Base-by-base conservation (phyloP, 2,329 filamentous ascomycete genomes). In the Microdochium paspali region DNA sequence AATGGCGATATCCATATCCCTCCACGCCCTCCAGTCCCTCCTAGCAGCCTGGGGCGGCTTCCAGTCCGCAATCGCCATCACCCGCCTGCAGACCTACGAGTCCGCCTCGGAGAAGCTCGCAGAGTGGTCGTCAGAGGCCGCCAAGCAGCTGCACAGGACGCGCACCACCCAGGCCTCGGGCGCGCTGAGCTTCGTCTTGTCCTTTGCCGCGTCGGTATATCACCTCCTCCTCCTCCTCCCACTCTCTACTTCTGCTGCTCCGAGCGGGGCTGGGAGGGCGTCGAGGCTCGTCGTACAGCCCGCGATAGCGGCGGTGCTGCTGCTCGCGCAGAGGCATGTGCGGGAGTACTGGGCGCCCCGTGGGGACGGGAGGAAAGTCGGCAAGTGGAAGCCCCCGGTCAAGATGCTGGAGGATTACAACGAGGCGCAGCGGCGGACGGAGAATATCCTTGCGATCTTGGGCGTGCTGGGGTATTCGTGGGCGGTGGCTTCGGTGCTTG, bases 51-150 rank as follows among this genome's bases (percentile, higher is more conserved):
- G 71, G 54, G 70, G 68, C 52, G 65, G 62, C 40, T 63, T 63
- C 47, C 61, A 69, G 15, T 68, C 68, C 46, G 68, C 64, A 50
- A 56, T 63, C 43, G 64, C 71, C 42, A 68, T 73, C 53, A 62
- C 55, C 31, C 70, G 70, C 48, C 64, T 74, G 4, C 62, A 60
- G 26, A 63, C 64, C 45, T 74, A 73, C 54, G 70, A 74, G 54
- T 59, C 65, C n/a, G 64, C 63, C 24, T 58, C 60, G 40, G 61
- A 73, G 54, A 71, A 68, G 52, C 62, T 67, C 15, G 70, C 71
- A 9, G 63, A 70, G 51, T 66, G 67, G 57, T 72, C 69, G 3
- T 62, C 63, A 25, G 63, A 64, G 32, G 70, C 68, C 7, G 66
- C 59, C 31, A 52, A 59, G 5, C 66, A 74, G 53, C 57, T 73